Base-by-base conservation (phyloP, 2,329 filamentous ascomycete genomes). In the Pseudocercospora eumusae region DNA sequence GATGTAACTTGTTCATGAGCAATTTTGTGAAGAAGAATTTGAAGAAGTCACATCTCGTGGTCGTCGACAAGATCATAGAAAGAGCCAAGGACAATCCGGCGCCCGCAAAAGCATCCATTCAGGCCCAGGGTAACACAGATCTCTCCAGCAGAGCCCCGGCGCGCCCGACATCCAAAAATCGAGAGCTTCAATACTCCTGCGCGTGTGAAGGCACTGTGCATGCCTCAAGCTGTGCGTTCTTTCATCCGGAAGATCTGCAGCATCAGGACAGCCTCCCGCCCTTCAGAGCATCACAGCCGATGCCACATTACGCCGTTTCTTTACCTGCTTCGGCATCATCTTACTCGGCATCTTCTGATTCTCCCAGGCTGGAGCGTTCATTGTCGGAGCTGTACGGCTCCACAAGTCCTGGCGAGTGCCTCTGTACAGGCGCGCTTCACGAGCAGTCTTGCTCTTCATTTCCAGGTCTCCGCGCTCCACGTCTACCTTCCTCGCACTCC, bases 21-120 rank as follows among this genome's bases (percentile, higher is more conserved):
- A 78, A 79, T 7, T 96, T 96, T 71, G 89, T 96, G 62, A 93
- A 90, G 80, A 90, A 87, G 77, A 95, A 90, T 13, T 82, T 96
- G 50, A 90, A 90, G 70, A 90, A 89, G 71, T 85, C 90, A 0
- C 91, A 96, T 70, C 82, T 81, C 9, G 80, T 83, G 2, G 81
- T 96, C 3, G 89, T 93, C 2, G 86, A 88, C 42, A 73, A 66
- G 52, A 62, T 73, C n/a, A 63, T 72, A 5, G 61, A 50, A 36
- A 66, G 66, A 40, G 68, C 68, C 9, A 56, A 58, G 28, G 28
- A 60, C n/a, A 52, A 52, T 27, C 47, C 47, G 10, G 33, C 61
- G 21, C 28, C 49, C 9, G 44, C 28, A 13, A 52, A 27, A 45
- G 25, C 54, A 57, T 18, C 44, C n/a, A 57, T 20, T 25, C 54